These are phyloP conservation scores for Meripilus lineatus DNA, from an alignment of 1,284 basidiomycete genomes.

Conservation along the genomic window DNA sequence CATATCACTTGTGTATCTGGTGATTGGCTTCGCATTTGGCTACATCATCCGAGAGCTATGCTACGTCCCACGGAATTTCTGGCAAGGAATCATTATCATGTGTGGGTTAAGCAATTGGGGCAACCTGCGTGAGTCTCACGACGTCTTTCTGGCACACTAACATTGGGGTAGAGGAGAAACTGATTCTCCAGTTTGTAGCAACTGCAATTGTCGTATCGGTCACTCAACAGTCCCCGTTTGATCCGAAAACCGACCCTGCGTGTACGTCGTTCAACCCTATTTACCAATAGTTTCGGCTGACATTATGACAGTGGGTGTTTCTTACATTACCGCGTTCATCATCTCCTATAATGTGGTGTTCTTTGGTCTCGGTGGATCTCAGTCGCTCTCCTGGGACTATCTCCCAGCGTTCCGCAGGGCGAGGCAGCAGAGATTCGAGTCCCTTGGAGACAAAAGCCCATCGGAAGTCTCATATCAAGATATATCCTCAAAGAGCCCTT, in stretches of 20 bases:
- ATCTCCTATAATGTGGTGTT: slow-evolving; percentile 34
- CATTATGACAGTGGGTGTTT: slow-evolving; percentile 29
- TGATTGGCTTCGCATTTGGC: slow-evolving; percentile 29
- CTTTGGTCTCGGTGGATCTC: slow-evolving; percentile 34
- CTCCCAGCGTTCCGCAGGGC: slow-evolving; percentile 30
- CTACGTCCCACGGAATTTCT: slow-evolving; percentile 38
- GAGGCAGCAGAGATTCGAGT: slow-evolving; percentile 1
- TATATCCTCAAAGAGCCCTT: slow-evolving; percentile 19
- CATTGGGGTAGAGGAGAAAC: background rate
- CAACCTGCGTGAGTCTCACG: slow-evolving; percentile 28
- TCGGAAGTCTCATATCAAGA: slow-evolving; percentile 1
- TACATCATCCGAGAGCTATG: slow-evolving; percentile 33
- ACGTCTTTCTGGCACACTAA: background rate
- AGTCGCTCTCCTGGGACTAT: slow-evolving; percentile 37
- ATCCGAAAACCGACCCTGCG: slow-evolving; percentile 38
- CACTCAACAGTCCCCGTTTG: slow-evolving; percentile 39
- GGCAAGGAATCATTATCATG: slow-evolving; percentile 34
- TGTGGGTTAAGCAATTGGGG: slow-evolving; percentile 48
- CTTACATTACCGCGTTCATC: slow-evolving; percentile 37
- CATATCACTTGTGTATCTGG: slow-evolving; percentile 29
- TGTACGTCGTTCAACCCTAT: slow-evolving; percentile 23
- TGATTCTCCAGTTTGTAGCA: slow-evolving; percentile 20
- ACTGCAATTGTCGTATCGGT: slow-evolving; percentile 45
- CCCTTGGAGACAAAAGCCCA: slow-evolving; percentile 7
- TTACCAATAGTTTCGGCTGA: slow-evolving; percentile 4